These are phyloP conservation scores for Debaryomyces sp. DNA, from an alignment of 1,139 yeast genomes.

Conservation along the genomic window DNA sequence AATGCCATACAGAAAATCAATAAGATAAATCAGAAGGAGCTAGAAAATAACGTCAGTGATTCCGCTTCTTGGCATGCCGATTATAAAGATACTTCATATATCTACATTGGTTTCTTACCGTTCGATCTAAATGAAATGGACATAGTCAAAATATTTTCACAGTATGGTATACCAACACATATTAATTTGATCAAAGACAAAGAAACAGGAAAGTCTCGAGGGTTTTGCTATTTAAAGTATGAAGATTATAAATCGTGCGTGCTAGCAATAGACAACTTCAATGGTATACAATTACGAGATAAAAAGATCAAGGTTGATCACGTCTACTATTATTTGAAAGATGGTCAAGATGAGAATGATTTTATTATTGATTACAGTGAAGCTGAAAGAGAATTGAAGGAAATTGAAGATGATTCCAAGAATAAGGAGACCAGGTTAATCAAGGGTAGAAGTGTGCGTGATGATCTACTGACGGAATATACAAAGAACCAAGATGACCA, in stretches of 20 bases:
- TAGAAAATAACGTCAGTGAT: slow-evolving; percentile 58
- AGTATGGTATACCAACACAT: slow-evolving; percentile 86
- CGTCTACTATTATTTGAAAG: slow-evolving; percentile 61
- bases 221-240: slow-evolving; percentile 83
- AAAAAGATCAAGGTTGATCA: slow-evolving; percentile 73
- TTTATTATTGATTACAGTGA: slow-evolving; percentile 37
- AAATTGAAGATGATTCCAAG: slow-evolving; percentile 11
- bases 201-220: slow-evolving; percentile 68
- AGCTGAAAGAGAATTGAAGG: slow-evolving; percentile 16
- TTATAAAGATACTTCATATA: slow-evolving; percentile 63
- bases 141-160: slow-evolving; percentile 77
- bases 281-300: slow-evolving; percentile 68
- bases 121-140: slow-evolving; percentile 71
- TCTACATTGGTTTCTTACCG: slow-evolving; percentile 73
- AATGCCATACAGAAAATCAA: slow-evolving; percentile 55
- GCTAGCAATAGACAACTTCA: slow-evolving; percentile 86
- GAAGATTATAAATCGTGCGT: slow-evolving; percentile 81
- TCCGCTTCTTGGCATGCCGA: slow-evolving; percentile 90
- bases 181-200: slow-evolving; percentile 70
- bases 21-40: slow-evolving; percentile 67
- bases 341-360: slow-evolving; percentile 52
- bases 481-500: slow-evolving; percentile 5
- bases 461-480: slow-evolving; percentile 14
- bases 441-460: slow-evolving; percentile 9
- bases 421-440: slow-evolving; percentile 4